These are phyloP conservation scores for Kwoniella botswanensis DNA, from an alignment of 768 basidiomycete species.

Conservation along the genomic window DNA sequence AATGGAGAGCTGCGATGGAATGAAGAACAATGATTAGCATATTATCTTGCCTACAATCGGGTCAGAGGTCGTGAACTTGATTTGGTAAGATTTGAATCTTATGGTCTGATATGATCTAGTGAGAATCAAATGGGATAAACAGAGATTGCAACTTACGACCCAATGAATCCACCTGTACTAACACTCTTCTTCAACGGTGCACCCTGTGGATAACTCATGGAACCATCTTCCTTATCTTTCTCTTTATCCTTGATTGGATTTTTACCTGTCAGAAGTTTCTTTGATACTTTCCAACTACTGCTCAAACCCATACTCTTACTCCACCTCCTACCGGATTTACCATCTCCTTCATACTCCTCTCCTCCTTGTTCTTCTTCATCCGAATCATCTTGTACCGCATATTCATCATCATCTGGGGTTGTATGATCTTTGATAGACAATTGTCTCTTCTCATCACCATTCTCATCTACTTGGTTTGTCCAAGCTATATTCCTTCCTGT, in stretches of 20 bases:
- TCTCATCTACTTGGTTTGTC: slow-evolving; percentile 29
- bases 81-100: too few relatives aligned
- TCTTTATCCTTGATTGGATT: slow-evolving; percentile 30
- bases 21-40: not conserved
- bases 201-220: slow-evolving; percentile 24
- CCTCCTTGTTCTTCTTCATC: slow-evolving; percentile 33
- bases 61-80: too few relatives aligned
- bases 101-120: too few relatives aligned
- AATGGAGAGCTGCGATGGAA: slow-evolving; percentile 44
- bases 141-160: slow-evolving; percentile 38
- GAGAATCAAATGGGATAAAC: too few relatives aligned
- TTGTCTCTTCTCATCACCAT: slow-evolving; percentile 36
- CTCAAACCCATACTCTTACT: slow-evolving; percentile 44
- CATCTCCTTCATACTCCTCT: slow-evolving; percentile 30
- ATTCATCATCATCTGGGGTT: not conserved
- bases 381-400: slow-evolving; percentile 22
- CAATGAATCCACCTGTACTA: slow-evolving; percentile 56
- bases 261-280: slow-evolving; percentile 54
- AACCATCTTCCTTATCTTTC: slow-evolving; percentile 16
- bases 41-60: not conserved
- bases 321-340: slow-evolving; percentile 44
- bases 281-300: slow-evolving; percentile 53
- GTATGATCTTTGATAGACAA: slow-evolving; percentile 36
- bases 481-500: slow-evolving; percentile 52
- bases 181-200: slow-evolving; percentile 55